A percentile compares a stretch with the other conserved stretches of the same genome.
Evolutionary conservation across 352 stramenopile genomes (phyloP).

Genomic region (Globisporangium spinosum): DNA sequence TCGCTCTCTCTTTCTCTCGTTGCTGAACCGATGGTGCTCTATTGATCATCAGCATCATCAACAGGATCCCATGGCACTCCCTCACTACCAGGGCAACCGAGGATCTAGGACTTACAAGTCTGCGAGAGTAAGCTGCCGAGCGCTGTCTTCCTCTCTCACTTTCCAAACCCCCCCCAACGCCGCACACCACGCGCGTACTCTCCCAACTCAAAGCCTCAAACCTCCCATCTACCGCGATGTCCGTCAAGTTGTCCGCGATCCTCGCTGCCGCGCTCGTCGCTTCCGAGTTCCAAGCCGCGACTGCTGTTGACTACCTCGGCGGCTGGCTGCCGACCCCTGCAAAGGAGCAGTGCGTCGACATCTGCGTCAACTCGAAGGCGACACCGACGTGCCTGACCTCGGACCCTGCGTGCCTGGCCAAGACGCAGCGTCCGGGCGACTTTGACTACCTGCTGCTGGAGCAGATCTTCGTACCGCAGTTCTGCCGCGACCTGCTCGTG

Average conservation of each 20-base stretch:
- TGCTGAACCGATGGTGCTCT: background rate
- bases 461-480: constrained; percentile 73
- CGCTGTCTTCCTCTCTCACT: background rate
- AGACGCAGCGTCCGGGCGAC: constrained; percentile 55
- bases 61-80: background rate
- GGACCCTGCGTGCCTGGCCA: constrained; percentile 46
- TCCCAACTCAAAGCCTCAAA: background rate
- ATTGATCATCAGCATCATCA: background rate
- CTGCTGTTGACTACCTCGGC: constrained; percentile 49
- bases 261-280: background rate
- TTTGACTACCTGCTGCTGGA: constrained; percentile 76
- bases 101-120: too few relatives aligned
- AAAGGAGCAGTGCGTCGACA: constrained; percentile 63
- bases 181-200: constrained; percentile 1
- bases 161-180: constrained; percentile 5
- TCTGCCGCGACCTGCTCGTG: constrained; percentile 64
- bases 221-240: background rate
- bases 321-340: constrained; percentile 41
- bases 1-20: background rate
- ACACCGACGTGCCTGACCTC: constrained; percentile 47
- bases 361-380: constrained; percentile 57
- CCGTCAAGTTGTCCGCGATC: background rate
- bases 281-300: background rate
- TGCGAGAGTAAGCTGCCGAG: background rate
- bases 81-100: background rate